Evolutionary conservation across 2,329 filamentous ascomycete species (phyloP).

Genomic region (Salinomyces thailandicus): DNA sequence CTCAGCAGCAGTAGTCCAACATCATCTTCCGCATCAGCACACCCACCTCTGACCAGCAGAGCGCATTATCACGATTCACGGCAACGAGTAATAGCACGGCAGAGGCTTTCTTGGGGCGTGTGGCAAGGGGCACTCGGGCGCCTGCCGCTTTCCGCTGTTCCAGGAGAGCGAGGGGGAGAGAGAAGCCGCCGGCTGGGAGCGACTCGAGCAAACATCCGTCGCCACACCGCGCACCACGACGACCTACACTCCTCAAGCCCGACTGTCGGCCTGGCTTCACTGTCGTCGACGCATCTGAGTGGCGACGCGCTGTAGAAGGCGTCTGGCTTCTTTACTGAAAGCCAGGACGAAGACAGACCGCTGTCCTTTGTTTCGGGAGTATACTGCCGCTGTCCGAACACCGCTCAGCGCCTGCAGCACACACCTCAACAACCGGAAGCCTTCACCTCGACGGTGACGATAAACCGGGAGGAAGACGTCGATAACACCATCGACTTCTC

Average conservation of each 20-base stretch:
- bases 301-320: not conserved
- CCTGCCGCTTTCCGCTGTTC: conserved; percentile 7
- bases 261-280: not conserved
- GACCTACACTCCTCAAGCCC: not conserved
- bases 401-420: not conserved
- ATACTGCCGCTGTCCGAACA: not conserved
- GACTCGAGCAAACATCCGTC: not conserved
- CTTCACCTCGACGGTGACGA: not conserved
- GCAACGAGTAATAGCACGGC: too few relatives aligned
- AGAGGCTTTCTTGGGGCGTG: too few relatives aligned
- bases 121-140: conserved; percentile 20
- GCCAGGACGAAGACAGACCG: conserved; percentile 4
- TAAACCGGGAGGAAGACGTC: too few relatives aligned
- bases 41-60: too few relatives aligned
- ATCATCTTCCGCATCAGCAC: too few relatives aligned
- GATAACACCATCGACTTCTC: too few relatives aligned
- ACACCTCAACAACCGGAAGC: not conserved
- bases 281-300: too few relatives aligned
- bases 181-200: conserved; percentile 10
- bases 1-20: too few relatives aligned
- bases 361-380: conserved; percentile 1
- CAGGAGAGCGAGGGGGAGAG: too few relatives aligned
- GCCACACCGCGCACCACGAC: not conserved
- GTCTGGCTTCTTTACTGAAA: conserved; percentile 6
- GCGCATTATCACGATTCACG: too few relatives aligned